phyloP scores from a whole-genome alignment of 2,329 filamentous ascomycete genomes.

The Penicillium sp. region DNA sequence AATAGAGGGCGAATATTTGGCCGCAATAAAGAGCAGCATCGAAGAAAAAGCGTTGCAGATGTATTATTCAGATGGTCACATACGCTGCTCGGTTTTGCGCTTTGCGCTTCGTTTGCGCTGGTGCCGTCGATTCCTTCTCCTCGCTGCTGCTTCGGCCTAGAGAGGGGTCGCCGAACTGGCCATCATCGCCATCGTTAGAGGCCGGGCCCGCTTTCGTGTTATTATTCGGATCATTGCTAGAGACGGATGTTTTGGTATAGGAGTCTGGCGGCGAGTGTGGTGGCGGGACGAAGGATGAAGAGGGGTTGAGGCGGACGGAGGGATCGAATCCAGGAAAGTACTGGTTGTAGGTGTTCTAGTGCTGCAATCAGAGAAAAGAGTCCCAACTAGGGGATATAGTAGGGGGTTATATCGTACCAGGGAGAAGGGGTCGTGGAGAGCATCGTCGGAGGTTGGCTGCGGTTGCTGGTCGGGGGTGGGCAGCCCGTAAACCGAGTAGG shows the following conservation, averaged over 20 bases:
- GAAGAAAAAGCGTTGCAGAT: not conserved
- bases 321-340: conserved; percentile 44
- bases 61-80: conserved; percentile 36
- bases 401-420: conserved; percentile 21
- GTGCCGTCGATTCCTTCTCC: conserved; percentile 59
- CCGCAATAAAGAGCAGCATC: too few relatives aligned
- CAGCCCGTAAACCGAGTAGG: conserved; percentile 56
- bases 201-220: conserved; percentile 28
- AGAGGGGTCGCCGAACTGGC: conserved; percentile 30
- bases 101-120: conserved; percentile 65
- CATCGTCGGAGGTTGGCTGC: conserved; percentile 46
- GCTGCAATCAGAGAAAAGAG: conserved; percentile 17
- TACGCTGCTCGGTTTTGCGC: conserved; percentile 76
- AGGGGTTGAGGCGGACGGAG: conserved; percentile 40
- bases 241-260: conserved; percentile 38
- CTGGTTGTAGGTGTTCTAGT: conserved; percentile 40
- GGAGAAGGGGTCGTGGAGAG: conserved; percentile 50
- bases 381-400: not conserved
- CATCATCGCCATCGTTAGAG: conserved; percentile 35
- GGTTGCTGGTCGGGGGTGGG: conserved; percentile 46
- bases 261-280: conserved; percentile 43
- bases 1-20: not conserved
- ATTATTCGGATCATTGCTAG: conserved; percentile 31
- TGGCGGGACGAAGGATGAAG: conserved; percentile 36
- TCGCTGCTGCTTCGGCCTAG: conserved; percentile 54